Evolutionary conservation across 192 early-diverging fungal genomes (phyloP).

Genomic region (Geranomyces michiganensis): DNA sequence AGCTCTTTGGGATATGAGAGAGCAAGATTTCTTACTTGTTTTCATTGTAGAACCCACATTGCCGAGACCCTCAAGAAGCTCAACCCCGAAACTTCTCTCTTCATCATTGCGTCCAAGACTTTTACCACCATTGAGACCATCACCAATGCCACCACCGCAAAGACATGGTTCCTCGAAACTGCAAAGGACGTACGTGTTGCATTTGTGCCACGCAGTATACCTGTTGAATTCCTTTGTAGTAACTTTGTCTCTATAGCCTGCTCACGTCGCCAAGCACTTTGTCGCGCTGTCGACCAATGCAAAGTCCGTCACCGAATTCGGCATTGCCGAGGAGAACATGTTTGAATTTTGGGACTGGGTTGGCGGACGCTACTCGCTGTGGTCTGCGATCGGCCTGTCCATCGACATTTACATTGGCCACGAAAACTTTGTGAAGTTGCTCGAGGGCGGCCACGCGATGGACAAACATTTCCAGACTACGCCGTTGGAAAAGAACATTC

Average conservation of each 20-base stretch:
- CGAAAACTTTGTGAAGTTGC: constrained; percentile 90
- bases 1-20: no score
- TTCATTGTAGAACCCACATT: constrained; percentile 69
- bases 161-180: constrained; percentile 85
- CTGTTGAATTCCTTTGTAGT: neutral
- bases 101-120: constrained; percentile 97
- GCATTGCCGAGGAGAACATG: constrained; percentile 96
- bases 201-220: neutral
- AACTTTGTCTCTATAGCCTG: constrained; percentile 14
- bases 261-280: constrained; percentile 98
- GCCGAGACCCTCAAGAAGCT: constrained; percentile 88
- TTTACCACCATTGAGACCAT: constrained; percentile 99
- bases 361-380: constrained; percentile 97
- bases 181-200: constrained; percentile 73
- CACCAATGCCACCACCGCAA: constrained; percentile 93
- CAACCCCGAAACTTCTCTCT: constrained; percentile 86
- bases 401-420: constrained; percentile 94
- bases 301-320: constrained; percentile 84
- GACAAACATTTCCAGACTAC: constrained; percentile 92
- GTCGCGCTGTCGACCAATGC: constrained; percentile 97
- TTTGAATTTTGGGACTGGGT: constrained; percentile 99
- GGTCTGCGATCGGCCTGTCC: constrained; percentile 98
- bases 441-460: constrained; percentile 94
- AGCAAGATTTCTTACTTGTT: no score
- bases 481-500: constrained; percentile 91